Base-by-base conservation (phyloP, 345 rosid species). In the Mallotus nudiflorus region DNA sequence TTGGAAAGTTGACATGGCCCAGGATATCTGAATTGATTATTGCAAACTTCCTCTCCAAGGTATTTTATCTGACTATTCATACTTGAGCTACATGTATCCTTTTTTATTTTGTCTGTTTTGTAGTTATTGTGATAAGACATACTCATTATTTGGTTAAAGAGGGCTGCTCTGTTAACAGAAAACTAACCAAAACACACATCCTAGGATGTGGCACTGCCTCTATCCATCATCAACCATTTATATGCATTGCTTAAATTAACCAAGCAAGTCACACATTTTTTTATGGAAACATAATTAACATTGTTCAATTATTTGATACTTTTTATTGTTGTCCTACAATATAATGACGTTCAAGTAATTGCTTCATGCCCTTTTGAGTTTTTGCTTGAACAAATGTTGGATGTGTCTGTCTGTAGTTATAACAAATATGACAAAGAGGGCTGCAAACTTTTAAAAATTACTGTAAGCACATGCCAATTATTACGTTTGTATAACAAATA, bases 1-100 rank as follows among this genome's bases (percentile, higher is more conserved):
- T 90, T 78, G 99, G 98, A 80, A 90, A 88, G 77, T 82, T 95
- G 86, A 85, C 94, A 45, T 95, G 98, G 98, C 90, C 96, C 39
- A 86, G 99, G 81, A 85, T 90, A 70, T 86, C 97, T 22, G 98
- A 92, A 75, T 79, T 92, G 65, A 84, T 95, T 62, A 92, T 95
- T 66, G 82, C 91, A 53, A 89, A 80, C 73, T 89, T 92, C 64
- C 96, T 95, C 51, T 90, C 99, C n/a, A 89, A 90, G 99, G 99
- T 90, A 77, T 81, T 58, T 62, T 48, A 4, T 69, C 55, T 46
- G 52, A 24, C 33, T 37, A 35, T 59, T 49, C 42, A 63, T 24
- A 62, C 44, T 20, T 40, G 0, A 15, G 66, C 45, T 10, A 49
- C 25, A 54, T 44, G 20, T 28, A 2, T 18, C 44, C 3, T 40